phyloP scores from a whole-genome alignment of 2,329 filamentous ascomycete species.

The Pseudogymnoascus sp. region DNA sequence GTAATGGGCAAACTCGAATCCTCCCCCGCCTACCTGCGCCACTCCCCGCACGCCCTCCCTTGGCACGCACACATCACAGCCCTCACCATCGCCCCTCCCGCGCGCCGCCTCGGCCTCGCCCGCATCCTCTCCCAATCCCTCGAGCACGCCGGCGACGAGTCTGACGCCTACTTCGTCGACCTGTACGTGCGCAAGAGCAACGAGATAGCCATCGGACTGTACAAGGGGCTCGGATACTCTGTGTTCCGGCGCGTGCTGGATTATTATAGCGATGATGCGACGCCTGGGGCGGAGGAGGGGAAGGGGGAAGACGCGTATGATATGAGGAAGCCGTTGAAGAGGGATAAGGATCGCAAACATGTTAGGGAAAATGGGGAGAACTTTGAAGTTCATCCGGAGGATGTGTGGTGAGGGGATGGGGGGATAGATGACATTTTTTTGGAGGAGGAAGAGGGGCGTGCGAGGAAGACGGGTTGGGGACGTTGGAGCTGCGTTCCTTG shows the following conservation, averaged over 20 bases:
- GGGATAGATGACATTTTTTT: not conserved
- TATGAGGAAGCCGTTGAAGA: conserved; percentile 85
- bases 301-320: conserved; percentile 91
- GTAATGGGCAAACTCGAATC: conserved; percentile 97
- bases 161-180: conserved; percentile 90
- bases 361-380: conserved; percentile 73
- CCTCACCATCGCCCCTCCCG: conserved; percentile 80
- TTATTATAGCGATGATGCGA: conserved; percentile 85
- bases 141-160: conserved; percentile 71
- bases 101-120: conserved; percentile 78
- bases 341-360: conserved; percentile 68
- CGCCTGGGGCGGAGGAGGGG: conserved; percentile 50
- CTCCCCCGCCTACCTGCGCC: conserved; percentile 63
- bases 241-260: conserved; percentile 81
- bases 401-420: conserved; percentile 59
- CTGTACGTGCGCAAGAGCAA: conserved; percentile 89
- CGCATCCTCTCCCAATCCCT: conserved; percentile 72
- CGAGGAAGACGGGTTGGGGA: not conserved
- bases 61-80: conserved; percentile 98
- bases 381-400: conserved; percentile 67
- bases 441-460: not conserved
- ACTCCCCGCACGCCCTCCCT: conserved; percentile 87
- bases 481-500: not conserved
- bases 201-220: conserved; percentile 75
- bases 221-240: conserved; percentile 83